Base-by-base conservation (phyloP, 1,139 yeast genomes). In the Blastobotrys elegans region DNA sequence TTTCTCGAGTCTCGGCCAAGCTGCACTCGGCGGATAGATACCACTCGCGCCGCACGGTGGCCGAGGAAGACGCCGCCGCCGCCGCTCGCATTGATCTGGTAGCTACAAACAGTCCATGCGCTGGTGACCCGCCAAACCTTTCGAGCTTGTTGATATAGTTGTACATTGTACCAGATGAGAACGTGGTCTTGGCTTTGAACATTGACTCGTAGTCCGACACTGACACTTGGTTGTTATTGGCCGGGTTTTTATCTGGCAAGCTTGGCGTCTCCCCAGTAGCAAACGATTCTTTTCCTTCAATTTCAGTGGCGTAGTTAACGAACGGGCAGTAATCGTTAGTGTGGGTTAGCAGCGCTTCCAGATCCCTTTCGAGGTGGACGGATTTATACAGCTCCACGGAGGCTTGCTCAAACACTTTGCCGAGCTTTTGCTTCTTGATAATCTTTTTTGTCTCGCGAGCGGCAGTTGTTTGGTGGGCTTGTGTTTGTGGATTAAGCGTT, bases 31-130 rank as follows among this genome's bases (percentile, higher is more conserved):
- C 20, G 3, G n/a, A n/a, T 11, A 43, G 13, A 30, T 43, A 36
- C 46, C 46, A 43, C 30, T 43, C 31, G 6, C 16, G n/a, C 21
- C 22, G 26, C 20, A 37, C 36, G n/a, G 18, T 10, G 3, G 3
- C 10, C 4, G 2, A 3, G n/a, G n/a, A n/a, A n/a, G n/a, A n/a
- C 8, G 30, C 43, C 18, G 27, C 16, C 16, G 18, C 21, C 40
- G 20, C 36, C 6, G 13, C 14, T n/a, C 21, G 16, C 46, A 43
- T 43, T 14, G 41, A 7, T 4, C 30, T 24, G 14, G 41, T 43
- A 3, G 41, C 46, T 6, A 43, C 21, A 21, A 43, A 35, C 10
- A 43, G 20, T 8, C 46, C 46, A 20, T 29, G 44, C 7, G 44
- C 26, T 16, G 22, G 22, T 29, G 38, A 20, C 7, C 26, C 26